These are phyloP conservation scores for Cetradonia linearis DNA, from an alignment of 495 filamentous ascomycete species.

Conservation along the genomic window DNA sequence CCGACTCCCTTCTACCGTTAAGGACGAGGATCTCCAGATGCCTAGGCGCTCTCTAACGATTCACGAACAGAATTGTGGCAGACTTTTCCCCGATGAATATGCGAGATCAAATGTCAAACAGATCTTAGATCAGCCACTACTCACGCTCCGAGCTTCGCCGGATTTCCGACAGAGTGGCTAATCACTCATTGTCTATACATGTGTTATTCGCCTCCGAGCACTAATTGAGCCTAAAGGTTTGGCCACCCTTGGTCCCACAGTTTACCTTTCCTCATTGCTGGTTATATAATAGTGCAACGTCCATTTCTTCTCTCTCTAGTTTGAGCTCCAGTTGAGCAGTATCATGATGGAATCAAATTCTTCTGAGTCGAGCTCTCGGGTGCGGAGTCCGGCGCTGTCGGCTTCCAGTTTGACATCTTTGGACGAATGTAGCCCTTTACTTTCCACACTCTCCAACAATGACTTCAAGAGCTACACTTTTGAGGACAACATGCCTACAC, in stretches of 20 bases:
- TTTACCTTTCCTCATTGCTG: background rate
- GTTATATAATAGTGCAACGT: background rate
- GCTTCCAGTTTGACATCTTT: background rate
- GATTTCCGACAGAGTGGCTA: background rate
- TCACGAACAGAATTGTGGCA: background rate
- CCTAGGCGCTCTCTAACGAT: too few relatives aligned
- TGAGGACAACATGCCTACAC: too few relatives aligned
- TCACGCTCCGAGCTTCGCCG: constrained; percentile 3
- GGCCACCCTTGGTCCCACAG: background rate
- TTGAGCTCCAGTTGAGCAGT: background rate
- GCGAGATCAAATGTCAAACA: background rate
- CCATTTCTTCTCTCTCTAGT: background rate
- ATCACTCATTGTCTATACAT: background rate
- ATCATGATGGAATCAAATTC: background rate
- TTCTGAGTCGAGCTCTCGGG: background rate
- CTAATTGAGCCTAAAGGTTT: background rate
- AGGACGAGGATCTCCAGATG: background rate
- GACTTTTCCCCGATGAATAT: background rate
- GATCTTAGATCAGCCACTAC: background rate
- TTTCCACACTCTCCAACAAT: background rate
- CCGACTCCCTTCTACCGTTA: background rate
- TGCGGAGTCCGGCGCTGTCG: background rate
- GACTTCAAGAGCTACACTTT: background rate
- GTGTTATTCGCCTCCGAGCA: background rate
- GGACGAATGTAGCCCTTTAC: constrained; percentile 3